A percentile compares a stretch with the other conserved stretches of the same genome.
phyloP scores from a whole-genome alignment of 306 rosid species.

The apple (Malus domestica) region DNA sequence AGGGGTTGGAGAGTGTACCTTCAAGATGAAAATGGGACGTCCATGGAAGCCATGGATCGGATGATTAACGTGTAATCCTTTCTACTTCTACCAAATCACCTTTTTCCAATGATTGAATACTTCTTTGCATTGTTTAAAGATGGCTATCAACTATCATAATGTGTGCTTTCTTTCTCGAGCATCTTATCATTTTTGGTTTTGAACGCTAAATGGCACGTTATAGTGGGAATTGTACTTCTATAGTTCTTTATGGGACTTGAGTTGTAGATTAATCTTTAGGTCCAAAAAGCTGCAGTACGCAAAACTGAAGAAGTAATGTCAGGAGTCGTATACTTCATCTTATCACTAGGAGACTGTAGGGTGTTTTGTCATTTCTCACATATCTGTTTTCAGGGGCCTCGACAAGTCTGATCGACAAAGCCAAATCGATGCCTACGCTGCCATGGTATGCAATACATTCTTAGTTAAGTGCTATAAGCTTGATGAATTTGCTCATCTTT shows the following conservation, averaged over 20 bases:
- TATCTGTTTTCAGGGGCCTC: slow-evolving; percentile 34
- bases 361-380: not conserved
- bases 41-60: slow-evolving; percentile 50
- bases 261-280: not conserved
- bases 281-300: not conserved
- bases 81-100: not conserved
- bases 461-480: not conserved
- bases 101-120: not conserved
- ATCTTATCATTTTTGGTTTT: not conserved
- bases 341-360: not conserved
- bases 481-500: not conserved
- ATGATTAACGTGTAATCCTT: slow-evolving; percentile 62
- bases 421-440: slow-evolving; percentile 43
- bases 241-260: too few species aligned
- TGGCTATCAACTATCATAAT: not conserved
- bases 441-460: slow-evolving; percentile 25
- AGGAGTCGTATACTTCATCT: too few species aligned
- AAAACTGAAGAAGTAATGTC: too few species aligned
- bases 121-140: not conserved
- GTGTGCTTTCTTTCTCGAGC: not conserved
- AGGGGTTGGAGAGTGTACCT: slow-evolving; percentile 97
- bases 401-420: slow-evolving; percentile 29
- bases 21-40: slow-evolving; percentile 87
- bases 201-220: not conserved
- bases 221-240: too few species aligned